phyloP scores from a whole-genome alignment of 192 early-diverging fungal genomes.

The Dissophora globulifera region DNA sequence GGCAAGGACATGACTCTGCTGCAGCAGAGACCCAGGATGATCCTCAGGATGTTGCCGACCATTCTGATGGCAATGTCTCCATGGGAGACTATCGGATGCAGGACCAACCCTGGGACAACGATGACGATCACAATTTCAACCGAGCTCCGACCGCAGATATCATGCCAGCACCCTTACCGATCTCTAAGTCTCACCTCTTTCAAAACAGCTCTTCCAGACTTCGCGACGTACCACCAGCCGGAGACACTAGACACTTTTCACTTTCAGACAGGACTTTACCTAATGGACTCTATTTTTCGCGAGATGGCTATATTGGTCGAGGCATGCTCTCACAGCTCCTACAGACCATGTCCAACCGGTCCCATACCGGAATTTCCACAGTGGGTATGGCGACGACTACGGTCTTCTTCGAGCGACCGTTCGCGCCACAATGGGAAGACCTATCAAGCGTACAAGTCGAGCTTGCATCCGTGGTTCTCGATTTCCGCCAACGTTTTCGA shows the following conservation, averaged over 20 bases:
- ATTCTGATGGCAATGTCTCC: neutral
- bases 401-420: slow-evolving; percentile 13
- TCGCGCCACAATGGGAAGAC: neutral
- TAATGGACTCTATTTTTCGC: slow-evolving; percentile 28
- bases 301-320: slow-evolving; percentile 29
- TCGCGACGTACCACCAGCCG: neutral
- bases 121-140: neutral
- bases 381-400: no score
- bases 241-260: neutral
- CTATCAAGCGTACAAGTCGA: slow-evolving; percentile 1
- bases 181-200: neutral
- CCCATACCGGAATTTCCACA: neutral
- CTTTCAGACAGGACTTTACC: neutral
- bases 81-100: neutral
- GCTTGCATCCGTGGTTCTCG: neutral
- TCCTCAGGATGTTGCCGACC: neutral
- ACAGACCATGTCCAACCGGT: neutral
- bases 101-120: slow-evolving; percentile 11
- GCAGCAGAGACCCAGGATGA: neutral
- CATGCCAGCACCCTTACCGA: neutral
- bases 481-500: slow-evolving; percentile 1
- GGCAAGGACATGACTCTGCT: no score
- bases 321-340: slow-evolving; percentile 20
- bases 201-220: no score
- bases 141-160: neutral